Evolutionary conservation across 805 yeast species (phyloP).

Genomic region (Saccharomycopsis sp.): DNA sequence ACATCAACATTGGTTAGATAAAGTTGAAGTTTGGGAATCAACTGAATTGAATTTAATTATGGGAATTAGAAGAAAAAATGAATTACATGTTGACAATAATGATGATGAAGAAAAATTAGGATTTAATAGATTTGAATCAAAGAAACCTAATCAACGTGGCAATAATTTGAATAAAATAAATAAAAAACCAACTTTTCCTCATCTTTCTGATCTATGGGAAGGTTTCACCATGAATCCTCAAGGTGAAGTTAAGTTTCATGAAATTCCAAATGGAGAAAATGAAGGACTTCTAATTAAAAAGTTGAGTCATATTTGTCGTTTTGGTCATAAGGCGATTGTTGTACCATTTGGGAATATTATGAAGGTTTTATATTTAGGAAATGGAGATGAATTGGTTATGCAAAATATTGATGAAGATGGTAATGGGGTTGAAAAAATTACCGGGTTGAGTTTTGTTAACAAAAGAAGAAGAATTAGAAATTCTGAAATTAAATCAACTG

Average conservation of each 20-base stretch:
- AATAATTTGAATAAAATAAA: not conserved
- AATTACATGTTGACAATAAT: constrained; percentile 6
- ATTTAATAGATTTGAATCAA: not conserved
- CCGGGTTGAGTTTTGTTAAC: constrained; percentile 42
- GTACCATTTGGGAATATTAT: constrained; percentile 65
- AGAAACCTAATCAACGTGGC: not conserved
- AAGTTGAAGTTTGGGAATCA: constrained; percentile 69
- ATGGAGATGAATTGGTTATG: constrained; percentile 59
- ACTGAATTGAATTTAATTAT: constrained; percentile 69
- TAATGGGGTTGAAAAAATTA: constrained; percentile 29
- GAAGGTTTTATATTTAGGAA: constrained; percentile 67
- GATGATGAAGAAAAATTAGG: constrained; percentile 19
- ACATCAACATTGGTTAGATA: constrained; percentile 52
- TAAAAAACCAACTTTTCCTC: constrained; percentile 3
- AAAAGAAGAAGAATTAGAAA: constrained; percentile 28
- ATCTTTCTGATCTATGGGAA: constrained; percentile 49
- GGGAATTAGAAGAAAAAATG: constrained; percentile 45
- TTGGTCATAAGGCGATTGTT: constrained; percentile 70
- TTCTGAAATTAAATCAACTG: constrained; percentile 6
- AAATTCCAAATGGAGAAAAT: constrained; percentile 39
- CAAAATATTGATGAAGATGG: constrained; percentile 25
- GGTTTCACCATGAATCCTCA: constrained; percentile 70
- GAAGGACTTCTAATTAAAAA: constrained; percentile 41
- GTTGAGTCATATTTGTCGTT: constrained; percentile 53
- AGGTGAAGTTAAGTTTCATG: constrained; percentile 51